These are phyloP conservation scores for Suhomyces chickasaworum DNA, from an alignment of 1,139 yeast species.

Conservation along the genomic window DNA sequence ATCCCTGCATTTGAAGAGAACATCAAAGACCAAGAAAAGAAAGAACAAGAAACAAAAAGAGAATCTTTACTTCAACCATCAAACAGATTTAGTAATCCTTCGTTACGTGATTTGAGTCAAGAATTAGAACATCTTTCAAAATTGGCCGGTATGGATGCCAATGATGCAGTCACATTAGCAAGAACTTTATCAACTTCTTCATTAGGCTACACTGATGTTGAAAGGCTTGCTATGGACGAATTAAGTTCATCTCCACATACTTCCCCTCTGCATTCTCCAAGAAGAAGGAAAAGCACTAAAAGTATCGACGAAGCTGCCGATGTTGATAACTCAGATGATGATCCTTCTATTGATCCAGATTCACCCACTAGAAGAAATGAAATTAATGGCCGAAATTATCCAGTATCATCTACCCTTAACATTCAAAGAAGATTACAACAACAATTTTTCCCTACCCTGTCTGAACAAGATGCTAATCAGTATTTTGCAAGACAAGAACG, in stretches of 20 bases:
- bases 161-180: slow-evolving; percentile 75
- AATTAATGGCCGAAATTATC: background rate
- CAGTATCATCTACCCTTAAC: slow-evolving; percentile 18
- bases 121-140: slow-evolving; percentile 68
- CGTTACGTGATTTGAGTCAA: slow-evolving; percentile 64
- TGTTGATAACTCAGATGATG: slow-evolving; percentile 12
- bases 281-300: slow-evolving; percentile 8
- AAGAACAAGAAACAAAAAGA: slow-evolving; percentile 8
- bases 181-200: slow-evolving; percentile 66
- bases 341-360: slow-evolving; percentile 14
- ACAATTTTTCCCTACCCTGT: slow-evolving; percentile 17
- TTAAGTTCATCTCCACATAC: slow-evolving; percentile 24
- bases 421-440: slow-evolving; percentile 20
- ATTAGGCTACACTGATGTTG: slow-evolving; percentile 57
- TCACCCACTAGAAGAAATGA: slow-evolving; percentile 12
- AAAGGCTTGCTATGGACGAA: slow-evolving; percentile 49
- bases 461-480: slow-evolving; percentile 5
- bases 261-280: slow-evolving; percentile 18
- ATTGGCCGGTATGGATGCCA: slow-evolving; percentile 71
- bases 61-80: slow-evolving; percentile 15
- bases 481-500: slow-evolving; percentile 2
- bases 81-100: slow-evolving; percentile 46
- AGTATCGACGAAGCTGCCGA: slow-evolving; percentile 8
- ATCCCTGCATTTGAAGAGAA: slow-evolving; percentile 8
- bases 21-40: too few relatives aligned